Percentiles rank a stretch among this genome's conserved stretches.
Evolutionary conservation across 257 asterid genomes (phyloP).

Genomic region (Forsythia suspensa): DNA sequence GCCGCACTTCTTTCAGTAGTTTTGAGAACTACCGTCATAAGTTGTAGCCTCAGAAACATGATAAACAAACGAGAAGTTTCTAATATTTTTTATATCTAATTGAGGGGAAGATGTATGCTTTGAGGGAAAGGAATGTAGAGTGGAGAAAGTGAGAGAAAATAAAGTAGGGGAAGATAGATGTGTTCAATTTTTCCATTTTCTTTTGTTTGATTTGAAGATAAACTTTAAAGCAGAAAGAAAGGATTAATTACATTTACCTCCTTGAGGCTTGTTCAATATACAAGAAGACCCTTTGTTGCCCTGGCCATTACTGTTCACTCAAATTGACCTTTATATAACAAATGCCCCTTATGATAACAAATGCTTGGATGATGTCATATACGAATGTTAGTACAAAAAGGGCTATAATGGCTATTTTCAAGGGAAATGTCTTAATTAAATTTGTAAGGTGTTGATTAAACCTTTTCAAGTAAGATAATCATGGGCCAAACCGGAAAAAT

Average conservation of each 20-base stretch:
- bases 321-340: neutral
- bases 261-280: neutral
- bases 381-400: neutral
- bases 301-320: neutral
- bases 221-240: neutral
- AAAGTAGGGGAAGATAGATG: neutral
- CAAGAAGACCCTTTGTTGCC: neutral
- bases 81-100: neutral
- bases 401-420: neutral
- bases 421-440: too few species aligned
- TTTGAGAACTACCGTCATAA: neutral
- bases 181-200: neutral
- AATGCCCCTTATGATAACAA: neutral
- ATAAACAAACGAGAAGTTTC: neutral
- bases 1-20: neutral
- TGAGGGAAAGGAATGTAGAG: neutral
- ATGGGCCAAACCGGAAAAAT: neutral
- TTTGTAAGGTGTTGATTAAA: neutral
- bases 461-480: neutral
- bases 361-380: neutral
- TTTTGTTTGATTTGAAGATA: neutral
- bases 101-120: neutral
- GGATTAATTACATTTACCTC: neutral
- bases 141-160: neutral
- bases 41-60: neutral